Evolutionary conservation across 2,329 filamentous ascomycete genomes (phyloP).

Genomic region (Ceratocystis cubensis): DNA sequence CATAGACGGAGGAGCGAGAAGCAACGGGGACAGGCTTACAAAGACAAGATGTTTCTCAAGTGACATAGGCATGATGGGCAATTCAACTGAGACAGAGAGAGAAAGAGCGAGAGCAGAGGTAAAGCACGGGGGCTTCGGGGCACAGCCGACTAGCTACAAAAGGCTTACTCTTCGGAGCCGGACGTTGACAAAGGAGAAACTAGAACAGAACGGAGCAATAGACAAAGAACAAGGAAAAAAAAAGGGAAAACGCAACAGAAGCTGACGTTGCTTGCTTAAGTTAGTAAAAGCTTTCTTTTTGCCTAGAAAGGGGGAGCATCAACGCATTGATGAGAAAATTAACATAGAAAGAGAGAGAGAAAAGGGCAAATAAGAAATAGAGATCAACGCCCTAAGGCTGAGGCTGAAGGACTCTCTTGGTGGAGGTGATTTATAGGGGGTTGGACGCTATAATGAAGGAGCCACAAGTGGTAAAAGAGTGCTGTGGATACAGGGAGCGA

Average conservation of each 20-base stretch:
- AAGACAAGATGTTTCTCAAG: conserved; percentile 73
- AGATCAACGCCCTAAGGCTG: not conserved
- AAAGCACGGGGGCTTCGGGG: not conserved
- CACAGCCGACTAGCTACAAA: not conserved
- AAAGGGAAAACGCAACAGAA: not conserved
- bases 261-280: too few relatives aligned
- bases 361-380: not conserved
- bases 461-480: not conserved
- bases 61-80: conserved; percentile 50
- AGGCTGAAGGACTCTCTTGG: not conserved
- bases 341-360: not conserved
- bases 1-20: not conserved
- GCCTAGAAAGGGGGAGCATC: not conserved
- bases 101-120: too few relatives aligned
- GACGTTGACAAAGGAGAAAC: not conserved
- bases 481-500: not conserved
- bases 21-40: conserved; percentile 39
- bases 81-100: not conserved
- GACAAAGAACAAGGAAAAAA: not conserved
- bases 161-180: too few relatives aligned
- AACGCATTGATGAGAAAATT: conserved; percentile 2
- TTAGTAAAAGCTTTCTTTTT: too few relatives aligned
- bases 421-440: not conserved
- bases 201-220: not conserved
- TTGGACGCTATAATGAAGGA: not conserved